Evolutionary conservation across 2,329 filamentous ascomycete species (phyloP), one percentile per base, ranked within the genome.

Genomic region (Amesomyces nigricolor): DNA sequence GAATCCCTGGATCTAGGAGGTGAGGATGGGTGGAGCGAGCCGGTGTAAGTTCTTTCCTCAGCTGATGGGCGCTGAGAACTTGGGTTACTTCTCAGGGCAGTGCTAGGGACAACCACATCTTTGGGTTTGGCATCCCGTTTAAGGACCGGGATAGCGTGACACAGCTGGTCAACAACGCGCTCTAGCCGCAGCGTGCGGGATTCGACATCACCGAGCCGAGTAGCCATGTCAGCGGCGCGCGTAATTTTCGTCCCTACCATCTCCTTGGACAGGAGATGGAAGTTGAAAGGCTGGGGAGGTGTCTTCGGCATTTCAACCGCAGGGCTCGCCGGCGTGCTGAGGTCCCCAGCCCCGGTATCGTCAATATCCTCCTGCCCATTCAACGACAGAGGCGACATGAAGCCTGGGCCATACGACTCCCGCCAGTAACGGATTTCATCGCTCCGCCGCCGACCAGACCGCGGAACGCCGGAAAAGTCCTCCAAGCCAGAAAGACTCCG

Each of bases 391-490:
- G 79, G 78, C 6, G 80, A 82, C 53, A 77, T 65, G 49, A 78
- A 71, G 1, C 73, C 74, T 0, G 74, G 74, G 45, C 77, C 78
- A 59, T 82, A 81, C 58, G 82, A 85, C 63, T 81, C 78, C 57
- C 83, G 75, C 81, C 82, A 85, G 63, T 81, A 82, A 11, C 80
- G 77, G 39, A 85, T 83, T 66, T 86, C 83, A 53, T 83, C 81
- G 64, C 81, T 85, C 30, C 82, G 77, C 37, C 81, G 76, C 43
- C 81, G 75, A 4, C 48, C 47, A 1, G 40, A 53, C 10, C 60
- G 62, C 19, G 70, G 67, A 16, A 62, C 63, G 4, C 68, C 66
- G 3, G 70, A 68, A 17, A 74, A 61, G 30, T 75, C 71, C 5
- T 75, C 71, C 17, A 85, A 70, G 9, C 80, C 79, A 0, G 81